Percentiles rank a stretch among this genome's conserved stretches.
phyloP scores from a whole-genome alignment of 108 stramenopile species.

The Poteriospumella lacustris region DNA sequence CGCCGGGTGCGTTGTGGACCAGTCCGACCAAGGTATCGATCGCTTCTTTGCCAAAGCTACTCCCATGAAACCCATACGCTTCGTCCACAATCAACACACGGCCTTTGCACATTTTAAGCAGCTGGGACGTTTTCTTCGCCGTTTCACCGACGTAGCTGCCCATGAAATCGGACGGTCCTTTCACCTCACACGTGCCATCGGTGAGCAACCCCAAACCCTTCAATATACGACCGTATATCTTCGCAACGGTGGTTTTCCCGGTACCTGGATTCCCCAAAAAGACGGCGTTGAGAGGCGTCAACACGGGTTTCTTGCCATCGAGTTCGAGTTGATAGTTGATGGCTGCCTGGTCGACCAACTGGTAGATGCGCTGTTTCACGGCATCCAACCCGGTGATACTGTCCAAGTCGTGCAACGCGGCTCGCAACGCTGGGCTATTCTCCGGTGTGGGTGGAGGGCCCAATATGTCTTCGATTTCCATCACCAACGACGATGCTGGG shows the following conservation, averaged over 20 bases:
- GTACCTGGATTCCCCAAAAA: slow-evolving; percentile 28
- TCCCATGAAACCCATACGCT: slow-evolving; percentile 4
- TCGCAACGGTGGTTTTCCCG: slow-evolving; percentile 29
- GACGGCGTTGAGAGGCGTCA: not conserved
- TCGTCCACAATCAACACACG: slow-evolving; percentile 21
- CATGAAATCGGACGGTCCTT: not conserved
- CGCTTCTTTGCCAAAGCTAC: not conserved
- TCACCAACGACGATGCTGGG: not conserved
- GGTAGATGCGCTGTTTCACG: slow-evolving; percentile 41
- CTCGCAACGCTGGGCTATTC: not conserved
- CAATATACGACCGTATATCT: slow-evolving; percentile 20
- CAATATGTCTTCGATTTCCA: not conserved
- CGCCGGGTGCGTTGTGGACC: slow-evolving; percentile 9
- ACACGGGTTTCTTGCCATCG: slow-evolving; percentile 34
- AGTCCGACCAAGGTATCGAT: slow-evolving; percentile 6
- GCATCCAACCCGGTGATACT: slow-evolving; percentile 28
- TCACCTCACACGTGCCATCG: not conserved
- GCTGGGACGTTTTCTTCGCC: not conserved
- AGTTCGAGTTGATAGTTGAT: slow-evolving; percentile 55
- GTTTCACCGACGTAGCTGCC: not conserved
- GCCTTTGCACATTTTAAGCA: not conserved
- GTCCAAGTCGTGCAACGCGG: not conserved
- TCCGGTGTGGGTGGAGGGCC: not conserved
- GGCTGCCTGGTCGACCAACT: slow-evolving; percentile 47
- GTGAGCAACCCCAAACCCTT: not conserved